A percentile compares a stretch with the other conserved stretches of the same genome.
Evolutionary conservation across 352 stramenopile species (phyloP).

Genomic region (Pythium guiyangense): DNA sequence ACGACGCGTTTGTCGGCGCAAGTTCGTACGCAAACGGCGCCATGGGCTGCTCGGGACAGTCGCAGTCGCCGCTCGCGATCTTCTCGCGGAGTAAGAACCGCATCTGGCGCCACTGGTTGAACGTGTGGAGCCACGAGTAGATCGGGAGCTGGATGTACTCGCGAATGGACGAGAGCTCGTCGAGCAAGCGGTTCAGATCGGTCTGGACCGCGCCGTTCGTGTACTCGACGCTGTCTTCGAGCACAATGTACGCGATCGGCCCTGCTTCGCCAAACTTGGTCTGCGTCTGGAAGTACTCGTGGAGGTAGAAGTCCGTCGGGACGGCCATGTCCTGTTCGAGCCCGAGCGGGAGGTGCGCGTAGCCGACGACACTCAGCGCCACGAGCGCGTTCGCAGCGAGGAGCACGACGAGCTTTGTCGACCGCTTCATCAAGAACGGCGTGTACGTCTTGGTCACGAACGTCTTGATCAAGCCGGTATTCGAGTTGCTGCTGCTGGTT

Average conservation of each 20-base stretch:
- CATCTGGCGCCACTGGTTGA: constrained; percentile 87
- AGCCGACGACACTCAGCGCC: constrained; percentile 49
- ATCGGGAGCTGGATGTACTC: constrained; percentile 82
- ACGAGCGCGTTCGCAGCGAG: constrained; percentile 25
- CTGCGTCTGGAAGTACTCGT: constrained; percentile 87
- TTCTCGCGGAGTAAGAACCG: constrained; percentile 77
- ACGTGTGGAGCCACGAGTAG: constrained; percentile 86
- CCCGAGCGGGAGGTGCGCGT: constrained; percentile 65
- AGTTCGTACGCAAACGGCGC: constrained; percentile 77
- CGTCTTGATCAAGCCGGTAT: constrained; percentile 36
- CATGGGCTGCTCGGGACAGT: constrained; percentile 75
- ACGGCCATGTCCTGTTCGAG: constrained; percentile 87
- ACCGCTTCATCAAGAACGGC: constrained; percentile 50
- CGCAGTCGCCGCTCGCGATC: constrained; percentile 45
- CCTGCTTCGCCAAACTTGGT: constrained; percentile 81
- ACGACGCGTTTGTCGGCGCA: not conserved
- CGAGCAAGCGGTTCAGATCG: constrained; percentile 62
- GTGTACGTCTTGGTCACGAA: constrained; percentile 69
- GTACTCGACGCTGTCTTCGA: constrained; percentile 60
- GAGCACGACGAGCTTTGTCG: constrained; percentile 60
- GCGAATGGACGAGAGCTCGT: constrained; percentile 63
- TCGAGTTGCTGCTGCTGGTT: not conserved
- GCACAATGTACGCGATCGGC: constrained; percentile 83
- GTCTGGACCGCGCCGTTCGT: constrained; percentile 47
- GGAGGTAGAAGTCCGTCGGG: constrained; percentile 85